These are phyloP conservation scores for Pythium chondricola DNA, from an alignment of 352 stramenopile species.

Conservation along the genomic window DNA sequence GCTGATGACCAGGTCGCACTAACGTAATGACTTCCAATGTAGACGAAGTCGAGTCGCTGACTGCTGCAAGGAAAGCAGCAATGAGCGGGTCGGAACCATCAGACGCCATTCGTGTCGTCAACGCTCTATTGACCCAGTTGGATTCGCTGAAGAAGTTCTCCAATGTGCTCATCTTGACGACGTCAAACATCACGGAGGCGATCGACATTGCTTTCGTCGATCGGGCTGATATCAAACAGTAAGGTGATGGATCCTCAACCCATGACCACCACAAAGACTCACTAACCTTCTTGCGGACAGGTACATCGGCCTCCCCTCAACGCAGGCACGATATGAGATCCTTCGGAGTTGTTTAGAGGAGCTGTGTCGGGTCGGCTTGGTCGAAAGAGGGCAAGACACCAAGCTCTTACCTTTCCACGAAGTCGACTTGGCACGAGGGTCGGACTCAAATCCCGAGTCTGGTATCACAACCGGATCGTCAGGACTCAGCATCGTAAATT, in stretches of 20 bases:
- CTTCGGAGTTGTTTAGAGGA: slow-evolving; percentile 79
- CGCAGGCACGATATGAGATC: slow-evolving; percentile 75
- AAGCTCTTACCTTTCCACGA: slow-evolving; percentile 22
- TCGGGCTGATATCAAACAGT: slow-evolving; percentile 90
- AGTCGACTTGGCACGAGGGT: slow-evolving; percentile 17
- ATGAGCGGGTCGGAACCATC: slow-evolving; percentile 80
- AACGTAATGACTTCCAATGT: neutral
- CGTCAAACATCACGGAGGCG: slow-evolving; percentile 88
- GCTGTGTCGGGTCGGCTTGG: slow-evolving; percentile 64
- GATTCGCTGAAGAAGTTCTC: slow-evolving; percentile 74
- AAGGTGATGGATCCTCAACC: slow-evolving; percentile 23
- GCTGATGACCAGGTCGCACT: neutral
- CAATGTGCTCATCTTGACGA: slow-evolving; percentile 92
- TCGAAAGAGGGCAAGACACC: slow-evolving; percentile 15
- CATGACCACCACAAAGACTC: neutral
- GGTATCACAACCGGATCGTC: too few relatives aligned
- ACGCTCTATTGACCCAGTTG: slow-evolving; percentile 87
- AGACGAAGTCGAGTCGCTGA: slow-evolving; percentile 92
- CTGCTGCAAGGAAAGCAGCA: slow-evolving; percentile 64
- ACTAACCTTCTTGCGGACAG: slow-evolving; percentile 15
- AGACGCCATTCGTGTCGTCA: slow-evolving; percentile 90
- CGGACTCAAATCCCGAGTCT: too few relatives aligned
- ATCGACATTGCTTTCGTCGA: slow-evolving; percentile 93
- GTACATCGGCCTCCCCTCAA: slow-evolving; percentile 58
- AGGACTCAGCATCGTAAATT: too few relatives aligned